phyloP scores from a whole-genome alignment of 331 rosid species.

The Telfairia occidentalis region DNA sequence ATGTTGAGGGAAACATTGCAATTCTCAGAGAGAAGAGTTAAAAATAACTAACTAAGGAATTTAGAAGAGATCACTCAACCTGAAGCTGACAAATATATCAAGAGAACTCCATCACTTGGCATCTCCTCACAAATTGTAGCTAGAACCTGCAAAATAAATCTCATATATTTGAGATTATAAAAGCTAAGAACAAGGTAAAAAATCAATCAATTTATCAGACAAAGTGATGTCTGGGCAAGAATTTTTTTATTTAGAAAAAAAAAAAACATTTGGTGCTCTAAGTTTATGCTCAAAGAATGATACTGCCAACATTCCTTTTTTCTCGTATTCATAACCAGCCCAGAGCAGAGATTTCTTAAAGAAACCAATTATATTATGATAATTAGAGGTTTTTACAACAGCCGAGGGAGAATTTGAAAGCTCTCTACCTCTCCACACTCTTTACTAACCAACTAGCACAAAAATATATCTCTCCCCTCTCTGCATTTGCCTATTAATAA shows the following conservation, averaged over 20 bases:
- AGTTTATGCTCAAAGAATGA: neutral
- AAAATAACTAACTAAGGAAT: neutral
- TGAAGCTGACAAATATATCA: slow-evolving; percentile 86
- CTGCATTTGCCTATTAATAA: too few relatives aligned
- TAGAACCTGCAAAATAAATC: slow-evolving; percentile 54
- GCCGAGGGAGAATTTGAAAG: too few relatives aligned
- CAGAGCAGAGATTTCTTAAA: neutral
- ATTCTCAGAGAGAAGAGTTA: slow-evolving; percentile 6
- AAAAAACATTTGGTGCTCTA: too few relatives aligned
- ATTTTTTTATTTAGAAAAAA: too few relatives aligned
- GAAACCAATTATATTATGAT: too few relatives aligned
- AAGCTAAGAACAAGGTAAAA: neutral
- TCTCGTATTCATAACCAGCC: neutral
- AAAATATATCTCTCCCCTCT: too few relatives aligned
- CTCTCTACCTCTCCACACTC: too few relatives aligned
- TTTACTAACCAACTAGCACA: too few relatives aligned
- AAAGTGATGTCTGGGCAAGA: neutral
- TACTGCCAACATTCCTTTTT: neutral
- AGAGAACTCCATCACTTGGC: slow-evolving; percentile 76
- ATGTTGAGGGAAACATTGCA: slow-evolving; percentile 12
- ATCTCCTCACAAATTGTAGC: slow-evolving; percentile 98
- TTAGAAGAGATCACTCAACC: slow-evolving; percentile 33
- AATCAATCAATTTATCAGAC: neutral
- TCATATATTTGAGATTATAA: slow-evolving; percentile 1
- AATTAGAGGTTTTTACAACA: too few relatives aligned